These are phyloP conservation scores for Candida ascalaphidarum DNA, from an alignment of 805 yeast species.

Conservation along the genomic window DNA sequence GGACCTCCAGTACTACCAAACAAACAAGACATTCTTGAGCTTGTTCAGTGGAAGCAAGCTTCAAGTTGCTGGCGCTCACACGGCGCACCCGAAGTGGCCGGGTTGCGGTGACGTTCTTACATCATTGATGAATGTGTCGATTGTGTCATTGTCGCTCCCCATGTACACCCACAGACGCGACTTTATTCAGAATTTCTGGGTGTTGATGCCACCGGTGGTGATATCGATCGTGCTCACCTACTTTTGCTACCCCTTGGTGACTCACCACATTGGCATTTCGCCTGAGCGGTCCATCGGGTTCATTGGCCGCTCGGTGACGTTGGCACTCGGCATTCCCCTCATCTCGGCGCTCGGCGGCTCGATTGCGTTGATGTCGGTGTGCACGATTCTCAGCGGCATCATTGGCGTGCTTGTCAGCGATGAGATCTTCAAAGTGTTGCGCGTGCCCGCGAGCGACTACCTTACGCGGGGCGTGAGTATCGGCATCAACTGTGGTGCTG, in stretches of 20 bases:
- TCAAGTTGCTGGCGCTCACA: constrained; percentile 16
- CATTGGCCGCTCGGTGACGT: constrained; percentile 71
- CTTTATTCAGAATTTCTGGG: constrained; percentile 47
- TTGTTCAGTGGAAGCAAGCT: constrained; percentile 38
- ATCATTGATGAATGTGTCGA: constrained; percentile 67
- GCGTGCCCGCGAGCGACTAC: constrained; percentile 55
- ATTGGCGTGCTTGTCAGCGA: constrained; percentile 66
- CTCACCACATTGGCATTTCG: constrained; percentile 57
- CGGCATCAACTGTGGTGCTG: constrained; percentile 77
- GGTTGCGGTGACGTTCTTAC: constrained; percentile 76
- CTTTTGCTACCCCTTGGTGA: constrained; percentile 63
- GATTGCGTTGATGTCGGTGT: constrained; percentile 65
- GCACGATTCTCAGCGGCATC: constrained; percentile 71
- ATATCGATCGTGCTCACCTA: constrained; percentile 49
- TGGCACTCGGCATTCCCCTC: constrained; percentile 73
- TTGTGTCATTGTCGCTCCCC: constrained; percentile 68
- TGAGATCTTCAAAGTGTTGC: constrained; percentile 36
- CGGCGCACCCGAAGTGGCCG: constrained; percentile 41
- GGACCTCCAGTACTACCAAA: constrained; percentile 48
- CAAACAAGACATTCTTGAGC: constrained; percentile 58
- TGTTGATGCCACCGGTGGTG: constrained; percentile 52
- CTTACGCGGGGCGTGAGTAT: constrained; percentile 69
- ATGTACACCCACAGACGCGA: constrained; percentile 69
- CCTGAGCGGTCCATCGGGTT: constrained; percentile 59
- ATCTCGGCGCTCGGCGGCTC: constrained; percentile 62